Evolutionary conservation across 2,329 filamentous ascomycete species (phyloP).

Genomic region (Grosmannia clavigera): DNA sequence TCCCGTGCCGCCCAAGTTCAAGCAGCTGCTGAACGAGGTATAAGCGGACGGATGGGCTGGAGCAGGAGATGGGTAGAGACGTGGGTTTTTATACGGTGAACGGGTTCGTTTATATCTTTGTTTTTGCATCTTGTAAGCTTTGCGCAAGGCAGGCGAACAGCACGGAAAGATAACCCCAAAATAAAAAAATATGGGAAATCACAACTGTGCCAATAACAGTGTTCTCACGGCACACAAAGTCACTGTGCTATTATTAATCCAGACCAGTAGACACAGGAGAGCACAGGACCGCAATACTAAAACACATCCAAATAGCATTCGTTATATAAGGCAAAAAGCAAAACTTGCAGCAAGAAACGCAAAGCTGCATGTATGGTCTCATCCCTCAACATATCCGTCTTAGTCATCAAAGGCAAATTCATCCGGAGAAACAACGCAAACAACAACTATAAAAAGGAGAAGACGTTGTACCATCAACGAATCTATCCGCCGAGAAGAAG

Average conservation of each 20-base stretch:
- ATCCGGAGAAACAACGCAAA: background rate
- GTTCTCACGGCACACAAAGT: too few species aligned
- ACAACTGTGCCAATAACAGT: background rate
- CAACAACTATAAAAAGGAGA: background rate
- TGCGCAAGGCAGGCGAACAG: background rate
- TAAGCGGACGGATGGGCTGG: constrained; percentile 5
- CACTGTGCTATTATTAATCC: too few species aligned
- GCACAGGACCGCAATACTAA: background rate
- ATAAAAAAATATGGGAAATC: constrained; percentile 10
- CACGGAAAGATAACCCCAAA: constrained; percentile 4
- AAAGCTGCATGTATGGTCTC: background rate
- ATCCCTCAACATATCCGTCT: background rate
- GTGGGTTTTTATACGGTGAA: background rate
- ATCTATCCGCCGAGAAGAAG: background rate
- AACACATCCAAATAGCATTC: background rate
- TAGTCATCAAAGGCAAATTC: background rate
- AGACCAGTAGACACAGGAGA: background rate
- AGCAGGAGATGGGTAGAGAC: background rate
- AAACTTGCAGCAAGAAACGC: background rate
- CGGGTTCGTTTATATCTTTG: background rate
- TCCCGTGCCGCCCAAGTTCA: constrained; percentile 15
- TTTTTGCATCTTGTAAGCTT: background rate
- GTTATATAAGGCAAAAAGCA: background rate
- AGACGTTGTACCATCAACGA: background rate
- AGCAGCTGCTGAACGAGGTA: constrained; percentile 14